Conservation (phyloP, 2,329 filamentous ascomycete species). For the Metarhizium album region DNA sequence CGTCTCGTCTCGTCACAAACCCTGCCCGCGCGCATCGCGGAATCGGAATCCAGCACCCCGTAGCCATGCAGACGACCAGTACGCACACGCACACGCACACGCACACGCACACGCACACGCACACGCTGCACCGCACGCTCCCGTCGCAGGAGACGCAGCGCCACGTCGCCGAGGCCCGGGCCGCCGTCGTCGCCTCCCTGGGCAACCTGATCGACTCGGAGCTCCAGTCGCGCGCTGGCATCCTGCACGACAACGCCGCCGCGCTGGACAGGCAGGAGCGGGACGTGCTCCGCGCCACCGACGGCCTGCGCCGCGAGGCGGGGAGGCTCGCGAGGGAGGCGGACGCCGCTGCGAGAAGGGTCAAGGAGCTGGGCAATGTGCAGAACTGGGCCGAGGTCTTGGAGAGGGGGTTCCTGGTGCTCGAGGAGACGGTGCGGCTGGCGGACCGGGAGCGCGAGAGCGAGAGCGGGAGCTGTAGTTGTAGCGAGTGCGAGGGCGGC, state of each 20-base stretch:
- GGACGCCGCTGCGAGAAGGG: conserved; percentile 47
- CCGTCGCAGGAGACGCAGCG: conserved; percentile 32
- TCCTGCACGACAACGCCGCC: conserved; percentile 58
- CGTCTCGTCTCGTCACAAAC: too few relatives aligned
- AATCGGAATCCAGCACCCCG: too few relatives aligned
- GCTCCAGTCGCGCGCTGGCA: conserved; percentile 54
- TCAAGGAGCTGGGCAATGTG: conserved; percentile 73
- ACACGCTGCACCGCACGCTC: conserved; percentile 24
- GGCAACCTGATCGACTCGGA: conserved; percentile 60
- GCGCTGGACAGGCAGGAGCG: conserved; percentile 58
- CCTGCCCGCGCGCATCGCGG: too few relatives aligned
- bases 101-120: too few relatives aligned
- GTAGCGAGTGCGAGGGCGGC: conserved; percentile 25
- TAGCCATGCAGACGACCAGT: too few relatives aligned
- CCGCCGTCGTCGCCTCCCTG: conserved; percentile 50
- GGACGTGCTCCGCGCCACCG: conserved; percentile 50
- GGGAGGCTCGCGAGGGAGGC: conserved; percentile 55
- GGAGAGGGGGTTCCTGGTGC: conserved; percentile 52
- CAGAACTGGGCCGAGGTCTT: conserved; percentile 84
- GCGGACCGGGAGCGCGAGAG: conserved; percentile 25
- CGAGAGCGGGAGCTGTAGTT: conserved; percentile 15
- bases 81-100: too few relatives aligned
- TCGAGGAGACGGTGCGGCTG: conserved; percentile 54
- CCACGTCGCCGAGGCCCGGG: conserved; percentile 45
- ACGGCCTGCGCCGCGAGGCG: conserved; percentile 49